phyloP scores from a whole-genome alignment of 2,329 filamentous ascomycete genomes.

The Ophiobolus disseminans region DNA sequence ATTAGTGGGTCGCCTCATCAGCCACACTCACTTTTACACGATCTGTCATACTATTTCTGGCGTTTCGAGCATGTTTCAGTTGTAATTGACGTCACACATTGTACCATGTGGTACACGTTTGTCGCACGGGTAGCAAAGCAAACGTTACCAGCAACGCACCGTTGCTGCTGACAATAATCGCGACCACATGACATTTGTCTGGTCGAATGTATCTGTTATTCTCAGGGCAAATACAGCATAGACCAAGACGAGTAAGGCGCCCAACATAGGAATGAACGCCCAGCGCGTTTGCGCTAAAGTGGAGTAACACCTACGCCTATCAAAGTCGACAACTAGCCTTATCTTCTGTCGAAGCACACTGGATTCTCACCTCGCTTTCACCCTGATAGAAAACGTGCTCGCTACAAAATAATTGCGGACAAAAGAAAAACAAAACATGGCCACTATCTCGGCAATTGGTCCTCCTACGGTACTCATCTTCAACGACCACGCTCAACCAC shows the following conservation, averaged over 20 bases:
- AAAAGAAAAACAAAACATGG: slow-evolving; percentile 1
- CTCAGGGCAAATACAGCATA: too few species aligned
- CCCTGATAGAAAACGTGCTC: background rate
- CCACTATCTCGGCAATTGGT: background rate
- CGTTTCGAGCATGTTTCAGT: background rate
- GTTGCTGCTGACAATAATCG: too few species aligned
- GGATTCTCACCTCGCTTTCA: background rate
- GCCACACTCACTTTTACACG: background rate
- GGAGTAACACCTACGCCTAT: too few species aligned
- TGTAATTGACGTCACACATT: background rate
- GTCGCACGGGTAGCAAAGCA: too few species aligned
- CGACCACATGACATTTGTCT: too few species aligned
- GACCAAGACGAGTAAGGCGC: too few species aligned
- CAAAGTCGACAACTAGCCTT: too few species aligned
- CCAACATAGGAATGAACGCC: too few species aligned
- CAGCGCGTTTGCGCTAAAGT: too few species aligned
- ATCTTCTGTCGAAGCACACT: too few species aligned
- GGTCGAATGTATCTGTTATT: too few species aligned
- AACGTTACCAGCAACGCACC: too few species aligned
- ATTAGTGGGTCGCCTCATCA: background rate
- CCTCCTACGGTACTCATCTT: background rate
- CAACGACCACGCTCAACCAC: background rate
- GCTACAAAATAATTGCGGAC: background rate
- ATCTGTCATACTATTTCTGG: background rate
- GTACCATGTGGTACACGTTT: background rate